Evolutionary conservation across 2,329 filamentous ascomycete genomes (phyloP), one percentile per base, ranked within the genome.

Genomic region (Botrytis paeoniae): DNA sequence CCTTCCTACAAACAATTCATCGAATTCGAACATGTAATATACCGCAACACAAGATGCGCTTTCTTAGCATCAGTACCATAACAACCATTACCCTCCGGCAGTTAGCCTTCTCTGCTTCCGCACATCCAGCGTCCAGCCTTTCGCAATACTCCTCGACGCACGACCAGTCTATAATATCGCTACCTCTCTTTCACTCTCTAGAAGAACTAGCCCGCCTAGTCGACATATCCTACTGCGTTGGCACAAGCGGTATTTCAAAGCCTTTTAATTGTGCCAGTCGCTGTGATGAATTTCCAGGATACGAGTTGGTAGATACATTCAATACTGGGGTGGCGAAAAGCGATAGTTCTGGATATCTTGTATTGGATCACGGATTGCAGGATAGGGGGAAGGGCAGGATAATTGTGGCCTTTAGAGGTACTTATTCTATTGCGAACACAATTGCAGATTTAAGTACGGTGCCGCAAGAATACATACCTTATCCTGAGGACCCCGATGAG

Each of bases 201-300:
- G 94, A 98, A 82, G 93, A 97, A 79, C 86, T 95, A 72, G 89
- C 95, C n/a, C 91, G 95, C 71, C 88, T 98, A 39, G 95, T 98
- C 75, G 96, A 99, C 81, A 96, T 98, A 74, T 86, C 94, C 65
- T 98, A 98, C 83, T 99, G 96, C 82, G 93, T 98, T 73, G 94
- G 95, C 22, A 10, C 88, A 8, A 91, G 92, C 0, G 96, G 95
- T 57, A 91, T 99, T 75, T 86, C 87, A 68, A 90, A 91, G 77
- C 96, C 96, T 0, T 99, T 99, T 81, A 84, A 87, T 45, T 99
- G 96, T 82, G 88, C 91, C 22, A 96, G 93, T 74, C 92, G 93
- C 76, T 99, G 96, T 83, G 85, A 85, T 54, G 94, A 98, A 73
- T 98, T 98, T 75, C 89, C 92, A 1, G 85, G 86, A 4, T 90